These are phyloP conservation scores for Candolleomyces aberdarensis DNA, from an alignment of 768 basidiomycete genomes.

Conservation along the genomic window DNA sequence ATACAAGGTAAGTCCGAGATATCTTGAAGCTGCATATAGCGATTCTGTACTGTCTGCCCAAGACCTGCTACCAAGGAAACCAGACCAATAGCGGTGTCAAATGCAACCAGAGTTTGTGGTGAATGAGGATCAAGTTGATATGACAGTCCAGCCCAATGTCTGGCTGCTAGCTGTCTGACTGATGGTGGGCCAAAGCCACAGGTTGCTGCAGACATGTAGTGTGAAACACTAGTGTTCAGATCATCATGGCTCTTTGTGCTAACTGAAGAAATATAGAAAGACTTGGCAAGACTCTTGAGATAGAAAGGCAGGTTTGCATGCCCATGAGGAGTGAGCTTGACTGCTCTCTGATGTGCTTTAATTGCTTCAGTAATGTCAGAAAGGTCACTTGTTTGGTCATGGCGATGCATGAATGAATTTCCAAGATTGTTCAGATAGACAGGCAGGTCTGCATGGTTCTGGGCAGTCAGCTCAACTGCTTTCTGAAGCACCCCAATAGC, in stretches of 20 bases:
- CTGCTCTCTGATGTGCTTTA: background rate
- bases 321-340: background rate
- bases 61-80: constrained; percentile 1
- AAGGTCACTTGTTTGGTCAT: background rate
- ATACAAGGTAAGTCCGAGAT: background rate
- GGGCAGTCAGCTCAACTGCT: no score
- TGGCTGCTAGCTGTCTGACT: constrained; percentile 4
- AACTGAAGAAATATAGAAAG: background rate
- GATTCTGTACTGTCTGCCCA: constrained; percentile 4
- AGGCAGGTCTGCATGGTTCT: background rate
- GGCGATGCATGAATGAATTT: background rate
- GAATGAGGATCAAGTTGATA: background rate
- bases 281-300: background rate
- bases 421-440: background rate
- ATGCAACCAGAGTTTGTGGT: background rate
- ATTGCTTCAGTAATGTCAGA: background rate
- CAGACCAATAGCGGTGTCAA: no score
- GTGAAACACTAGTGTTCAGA: background rate
- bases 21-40: background rate
- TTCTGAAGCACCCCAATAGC: no score
- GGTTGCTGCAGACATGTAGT: constrained; percentile 7
- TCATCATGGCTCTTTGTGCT: background rate
- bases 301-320: background rate
- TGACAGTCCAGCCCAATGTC: constrained; percentile 5
- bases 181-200: constrained; percentile 6